Evolutionary conservation across 73 alveolate species (phyloP), one percentile per base, ranked within the genome.

Genomic region (Paramecium biaurelia): DNA sequence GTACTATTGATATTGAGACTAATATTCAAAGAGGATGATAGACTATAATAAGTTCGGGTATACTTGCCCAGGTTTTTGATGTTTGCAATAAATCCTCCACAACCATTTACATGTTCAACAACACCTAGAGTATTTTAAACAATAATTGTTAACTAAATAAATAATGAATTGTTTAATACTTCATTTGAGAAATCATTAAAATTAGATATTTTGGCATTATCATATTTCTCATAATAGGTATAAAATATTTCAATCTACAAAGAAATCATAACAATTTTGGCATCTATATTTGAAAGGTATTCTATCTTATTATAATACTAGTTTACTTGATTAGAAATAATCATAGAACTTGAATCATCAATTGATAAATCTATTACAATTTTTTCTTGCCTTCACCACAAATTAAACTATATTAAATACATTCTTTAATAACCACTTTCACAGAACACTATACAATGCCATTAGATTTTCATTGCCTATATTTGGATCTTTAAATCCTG

Each of bases 201-300:
- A 26, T 79, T 79, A 24, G 90, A 79, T 24, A 79, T 79, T 43
- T 34, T 79, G 7, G 90, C 76, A 23, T 45, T 79, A 24, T 18
- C 76, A 11, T 79, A 43, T 57, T 79, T 43, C 15, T 41, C 90
- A 7, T 41, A 45, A 20, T 37, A 58, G 20, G 3, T 30, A 2
- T 5, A 47, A 41, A 38, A 41, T 45, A 43, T 23, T 4, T 26
- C 30, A 1, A 21, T 24, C 6, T 79, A 24, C 12, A 45, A 79
- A 47, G 42, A 43, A 20, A 24, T 79, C 11, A 41, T 63, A 23
- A 57, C 23, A 7, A 79, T 10, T 12, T 14, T 79, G 18, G 12
- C 45, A 8, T 43, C 70, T 2, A 30, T 43, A 30, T 79, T 79
- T 30, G 90, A 79, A 79, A 79, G 90, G 90, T 79, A 79, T 2